These are phyloP conservation scores for Phellopilus nigrolimitatus DNA, from an alignment of 1,284 basidiomycete species.

Conservation along the genomic window DNA sequence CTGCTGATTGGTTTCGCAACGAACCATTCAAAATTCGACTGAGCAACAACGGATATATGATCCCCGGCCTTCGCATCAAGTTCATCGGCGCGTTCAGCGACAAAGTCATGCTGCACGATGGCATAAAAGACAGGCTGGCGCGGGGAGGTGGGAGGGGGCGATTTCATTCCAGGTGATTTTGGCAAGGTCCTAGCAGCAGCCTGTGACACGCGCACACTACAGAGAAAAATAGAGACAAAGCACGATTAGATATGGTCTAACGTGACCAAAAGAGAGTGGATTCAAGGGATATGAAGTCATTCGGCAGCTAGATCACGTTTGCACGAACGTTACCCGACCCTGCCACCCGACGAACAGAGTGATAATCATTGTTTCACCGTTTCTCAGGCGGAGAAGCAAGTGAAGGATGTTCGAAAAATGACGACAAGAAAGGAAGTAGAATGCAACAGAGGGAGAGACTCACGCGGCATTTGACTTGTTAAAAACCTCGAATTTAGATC, in stretches of 20 bases:
- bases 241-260: not conserved
- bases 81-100: conserved; percentile 93
- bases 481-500: conserved; percentile 83
- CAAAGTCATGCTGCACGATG: conserved; percentile 92
- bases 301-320: not conserved
- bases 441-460: conserved; percentile 29
- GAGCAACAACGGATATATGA: conserved; percentile 86
- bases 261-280: not conserved
- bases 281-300: not conserved
- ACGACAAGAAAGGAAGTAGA: not conserved
- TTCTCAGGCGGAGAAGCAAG: too few species aligned
- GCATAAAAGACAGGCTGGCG: conserved; percentile 80
- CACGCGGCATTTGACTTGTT: conserved; percentile 64
- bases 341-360: not conserved
- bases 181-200: conserved; percentile 21
- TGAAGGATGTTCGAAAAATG: too few species aligned
- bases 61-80: conserved; percentile 94
- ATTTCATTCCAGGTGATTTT: conserved; percentile 27
- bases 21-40: conserved; percentile 88
- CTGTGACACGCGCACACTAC: conserved; percentile 41
- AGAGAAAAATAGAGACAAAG: not conserved
- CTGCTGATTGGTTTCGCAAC: conserved; percentile 93
- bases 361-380: too few species aligned
- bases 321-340: not conserved
- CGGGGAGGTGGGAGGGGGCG: conserved; percentile 28